Evolutionary conservation across 2,329 filamentous ascomycete genomes (phyloP).

Genomic region (Xylaria sp.): DNA sequence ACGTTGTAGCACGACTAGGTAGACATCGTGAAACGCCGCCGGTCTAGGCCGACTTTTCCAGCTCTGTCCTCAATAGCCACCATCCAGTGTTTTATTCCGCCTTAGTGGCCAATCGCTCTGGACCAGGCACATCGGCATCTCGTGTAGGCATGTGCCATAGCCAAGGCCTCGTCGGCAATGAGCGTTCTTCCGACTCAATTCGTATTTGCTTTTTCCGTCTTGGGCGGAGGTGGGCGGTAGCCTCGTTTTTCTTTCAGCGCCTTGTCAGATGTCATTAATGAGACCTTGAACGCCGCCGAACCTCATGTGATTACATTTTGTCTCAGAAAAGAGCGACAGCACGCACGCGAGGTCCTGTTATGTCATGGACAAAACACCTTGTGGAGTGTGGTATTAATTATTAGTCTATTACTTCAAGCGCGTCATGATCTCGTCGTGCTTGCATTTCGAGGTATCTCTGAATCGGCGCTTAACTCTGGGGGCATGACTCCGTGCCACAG

Average conservation of each 20-base stretch:
- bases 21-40: not conserved
- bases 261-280: not conserved
- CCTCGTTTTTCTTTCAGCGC: not conserved
- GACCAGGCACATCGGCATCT: not conserved
- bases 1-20: not conserved
- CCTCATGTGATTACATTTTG: not conserved
- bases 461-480: slow-evolving; percentile 17
- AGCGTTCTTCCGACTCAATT: not conserved
- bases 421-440: not conserved
- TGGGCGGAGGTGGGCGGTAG: not conserved
- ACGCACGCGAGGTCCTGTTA: no score
- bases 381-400: not conserved
- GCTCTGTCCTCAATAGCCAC: not conserved
- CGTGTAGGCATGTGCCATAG: not conserved
- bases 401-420: slow-evolving; percentile 3
- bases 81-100: not conserved
- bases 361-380: not conserved
- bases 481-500: slow-evolving; percentile 21
- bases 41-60: not conserved
- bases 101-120: not conserved
- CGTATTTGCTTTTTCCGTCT: not conserved
- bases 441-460: slow-evolving; percentile 1
- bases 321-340: not conserved
- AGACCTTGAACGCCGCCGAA: not conserved
- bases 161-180: not conserved